Conservation (phyloP, 2,329 filamentous ascomycete species). For the Alternaria gansuensis region DNA sequence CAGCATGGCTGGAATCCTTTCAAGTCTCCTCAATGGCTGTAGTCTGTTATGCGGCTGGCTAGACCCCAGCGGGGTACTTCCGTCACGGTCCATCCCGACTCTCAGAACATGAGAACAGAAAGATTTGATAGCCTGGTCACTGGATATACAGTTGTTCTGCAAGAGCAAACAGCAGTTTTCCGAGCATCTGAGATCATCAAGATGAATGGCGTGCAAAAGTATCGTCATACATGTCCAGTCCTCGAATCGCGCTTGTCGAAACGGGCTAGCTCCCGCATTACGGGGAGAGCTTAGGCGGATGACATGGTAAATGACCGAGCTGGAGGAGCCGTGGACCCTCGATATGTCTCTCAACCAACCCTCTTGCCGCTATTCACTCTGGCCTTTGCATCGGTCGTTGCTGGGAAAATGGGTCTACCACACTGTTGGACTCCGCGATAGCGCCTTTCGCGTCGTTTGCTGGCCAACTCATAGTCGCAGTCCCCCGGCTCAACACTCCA, state of each 20-base stretch:
- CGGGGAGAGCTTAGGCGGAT: slow-evolving; percentile 30
- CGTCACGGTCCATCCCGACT: neutral
- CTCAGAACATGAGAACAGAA: neutral
- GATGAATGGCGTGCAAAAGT: neutral
- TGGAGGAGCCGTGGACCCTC: slow-evolving; percentile 18
- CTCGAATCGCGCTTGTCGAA: slow-evolving; percentile 14
- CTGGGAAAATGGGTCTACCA: slow-evolving; percentile 36
- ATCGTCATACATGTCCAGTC: neutral
- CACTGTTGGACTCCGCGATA: slow-evolving; percentile 26
- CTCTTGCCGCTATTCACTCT: slow-evolving; percentile 15
- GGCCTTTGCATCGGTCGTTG: slow-evolving; percentile 22
- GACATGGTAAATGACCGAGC: slow-evolving; percentile 25
- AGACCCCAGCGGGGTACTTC: neutral
- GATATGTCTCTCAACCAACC: slow-evolving; percentile 11
- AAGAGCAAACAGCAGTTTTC: neutral
- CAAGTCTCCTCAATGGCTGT: neutral
- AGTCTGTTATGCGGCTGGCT: neutral
- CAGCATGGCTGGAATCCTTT: neutral
- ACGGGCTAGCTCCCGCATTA: slow-evolving; percentile 29
- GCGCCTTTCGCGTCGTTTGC: slow-evolving; percentile 27
- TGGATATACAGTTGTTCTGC: neutral
- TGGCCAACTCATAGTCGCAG: slow-evolving; percentile 19
- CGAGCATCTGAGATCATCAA: neutral
- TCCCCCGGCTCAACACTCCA: slow-evolving; percentile 13
- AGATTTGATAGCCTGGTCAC: too few relatives aligned